Evolutionary conservation across 805 yeast species (phyloP), one percentile per base, ranked within the genome.

Genomic region (Metschnikowia henanensis): DNA sequence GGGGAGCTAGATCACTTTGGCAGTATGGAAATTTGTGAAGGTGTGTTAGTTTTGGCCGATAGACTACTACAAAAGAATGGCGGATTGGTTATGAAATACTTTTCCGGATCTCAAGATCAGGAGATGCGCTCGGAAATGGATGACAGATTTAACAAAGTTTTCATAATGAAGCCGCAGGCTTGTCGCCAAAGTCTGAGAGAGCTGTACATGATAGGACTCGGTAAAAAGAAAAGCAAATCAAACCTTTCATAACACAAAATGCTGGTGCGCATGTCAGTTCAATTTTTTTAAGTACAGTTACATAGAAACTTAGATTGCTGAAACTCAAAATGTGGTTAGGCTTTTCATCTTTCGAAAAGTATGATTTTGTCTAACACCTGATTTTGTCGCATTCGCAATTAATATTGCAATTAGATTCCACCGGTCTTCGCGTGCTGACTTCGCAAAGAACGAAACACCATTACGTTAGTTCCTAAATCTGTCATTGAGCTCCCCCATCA

Each of bases 11-110:
- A 92, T 62, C 98, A 92, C 64, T 68, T 76, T 12, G 80, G 80
- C 52, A 89, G 96, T 48, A 84, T 94, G 87, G 91, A 91, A 58
- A 68, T 92, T 22, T 92, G 97, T 62, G 94, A 88, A 55, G 97
- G 97, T 0, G 97, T 96, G 0, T 62, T 94, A 39, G 73, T 87
- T 6, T 74, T 91, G 38, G 84, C 95, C 1, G 73, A 84, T 41
- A 84, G 81, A 48, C 64, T 87, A n/a, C 65, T 94, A 21, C 80
- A 72, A 48, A 79, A 81, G 4, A 78, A 79, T 21, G 99, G 99
- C 0, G 57, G 69, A 9, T 78, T 88, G 57, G 84, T 89, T 12
- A 85, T 95, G 71, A 94, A 94, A 64, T 84, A 83, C 54, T 91
- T 79, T 62, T 78, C 91, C 0, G 99, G 99, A 0, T 71, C 76